Percentiles rank a stretch among this genome's conserved stretches.
phyloP scores from a whole-genome alignment of 2,329 filamentous ascomycete species.

The Penicillium sp. region DNA sequence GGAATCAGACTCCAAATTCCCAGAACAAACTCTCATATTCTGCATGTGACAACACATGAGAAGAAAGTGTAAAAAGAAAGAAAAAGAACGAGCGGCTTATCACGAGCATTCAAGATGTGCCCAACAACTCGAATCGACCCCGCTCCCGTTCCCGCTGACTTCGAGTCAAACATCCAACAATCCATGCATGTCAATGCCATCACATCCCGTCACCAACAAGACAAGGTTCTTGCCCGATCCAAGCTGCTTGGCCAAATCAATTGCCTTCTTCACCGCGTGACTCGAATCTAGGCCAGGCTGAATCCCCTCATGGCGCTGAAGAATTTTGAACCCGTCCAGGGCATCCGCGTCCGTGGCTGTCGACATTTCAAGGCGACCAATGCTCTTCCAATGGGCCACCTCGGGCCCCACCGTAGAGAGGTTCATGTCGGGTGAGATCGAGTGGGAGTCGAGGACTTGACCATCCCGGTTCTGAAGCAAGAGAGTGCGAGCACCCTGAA shows the following conservation, averaged over 20 bases:
- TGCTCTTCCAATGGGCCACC: slow-evolving; percentile 23
- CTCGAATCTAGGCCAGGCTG: slow-evolving; percentile 23
- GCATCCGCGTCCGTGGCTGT: slow-evolving; percentile 24
- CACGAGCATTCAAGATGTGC: background rate
- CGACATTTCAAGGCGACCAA: slow-evolving; percentile 23
- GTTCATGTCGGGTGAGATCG: slow-evolving; percentile 25
- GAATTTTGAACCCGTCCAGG: slow-evolving; percentile 25
- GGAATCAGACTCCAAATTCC: background rate
- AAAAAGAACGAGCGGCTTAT: background rate
- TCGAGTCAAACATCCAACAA: slow-evolving; percentile 8
- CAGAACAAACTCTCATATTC: background rate
- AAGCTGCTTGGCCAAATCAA: slow-evolving; percentile 17
- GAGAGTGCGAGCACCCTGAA: slow-evolving; percentile 24
- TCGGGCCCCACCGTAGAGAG: slow-evolving; percentile 24
- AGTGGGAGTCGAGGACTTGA: slow-evolving; percentile 22
- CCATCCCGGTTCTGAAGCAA: slow-evolving; percentile 23
- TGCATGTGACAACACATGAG: background rate
- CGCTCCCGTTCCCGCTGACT: background rate
- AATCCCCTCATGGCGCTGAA: slow-evolving; percentile 23
- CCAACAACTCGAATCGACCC: background rate
- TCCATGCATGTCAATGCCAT: slow-evolving; percentile 13
- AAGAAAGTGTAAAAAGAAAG: background rate
- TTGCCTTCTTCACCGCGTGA: slow-evolving; percentile 19
- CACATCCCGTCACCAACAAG: slow-evolving; percentile 23
- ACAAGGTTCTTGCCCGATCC: slow-evolving; percentile 24